Evolutionary conservation across 306 rosid genomes (phyloP).

Genomic region (Dalbergia cultrata): DNA sequence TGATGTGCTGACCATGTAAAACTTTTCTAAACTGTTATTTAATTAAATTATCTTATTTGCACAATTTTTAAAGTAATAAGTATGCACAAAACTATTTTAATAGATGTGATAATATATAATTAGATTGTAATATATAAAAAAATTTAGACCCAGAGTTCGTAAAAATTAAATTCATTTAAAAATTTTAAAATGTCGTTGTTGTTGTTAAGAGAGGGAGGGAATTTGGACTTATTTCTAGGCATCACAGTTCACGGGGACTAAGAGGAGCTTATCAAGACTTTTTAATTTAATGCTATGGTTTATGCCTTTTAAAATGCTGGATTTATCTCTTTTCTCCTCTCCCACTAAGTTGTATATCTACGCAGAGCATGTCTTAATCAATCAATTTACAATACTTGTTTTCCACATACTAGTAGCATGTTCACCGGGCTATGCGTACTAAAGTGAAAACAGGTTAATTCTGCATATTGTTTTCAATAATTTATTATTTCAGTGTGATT

Average conservation of each 20-base stretch:
- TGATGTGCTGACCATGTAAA: no score
- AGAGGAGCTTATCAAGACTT: neutral
- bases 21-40: no score
- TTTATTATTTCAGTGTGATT: constrained; percentile 7
- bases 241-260: neutral
- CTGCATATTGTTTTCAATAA: neutral
- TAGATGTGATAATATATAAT: no score
- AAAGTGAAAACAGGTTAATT: constrained; percentile 6
- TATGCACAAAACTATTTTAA: no score
- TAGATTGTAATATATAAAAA: no score
- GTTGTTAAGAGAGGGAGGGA: neutral
- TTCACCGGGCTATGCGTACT: neutral
- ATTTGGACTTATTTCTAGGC: neutral
- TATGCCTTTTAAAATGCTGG: neutral
- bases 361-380: constrained; percentile 26
- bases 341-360: neutral
- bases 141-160: no score
- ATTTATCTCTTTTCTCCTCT: neutral
- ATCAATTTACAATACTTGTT: constrained; percentile 17
- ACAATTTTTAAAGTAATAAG: no score
- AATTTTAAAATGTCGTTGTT: neutral
- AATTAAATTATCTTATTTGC: no score
- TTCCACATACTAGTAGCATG: neutral
- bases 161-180: no score
- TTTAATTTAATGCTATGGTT: neutral